Conservation (phyloP, 495 filamentous ascomycete genomes). For the Penicillium argentinense region DNA sequence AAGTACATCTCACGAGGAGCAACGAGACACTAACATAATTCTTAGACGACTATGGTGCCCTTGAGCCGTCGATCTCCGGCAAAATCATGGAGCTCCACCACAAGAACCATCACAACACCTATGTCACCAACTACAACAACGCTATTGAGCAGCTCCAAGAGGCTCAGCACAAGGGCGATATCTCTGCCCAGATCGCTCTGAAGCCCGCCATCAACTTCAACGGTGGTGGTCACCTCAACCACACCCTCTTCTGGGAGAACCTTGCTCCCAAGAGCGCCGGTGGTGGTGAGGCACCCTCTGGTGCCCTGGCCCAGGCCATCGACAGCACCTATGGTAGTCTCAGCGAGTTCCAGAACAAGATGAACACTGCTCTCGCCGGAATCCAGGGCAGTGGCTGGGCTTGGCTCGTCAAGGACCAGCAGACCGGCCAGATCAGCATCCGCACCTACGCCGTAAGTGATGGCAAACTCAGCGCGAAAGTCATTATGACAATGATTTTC, state of each 20-base stretch:
- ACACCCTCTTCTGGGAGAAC: slow-evolving; percentile 93
- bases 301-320: slow-evolving; percentile 67
- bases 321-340: slow-evolving; percentile 73
- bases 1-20: background rate
- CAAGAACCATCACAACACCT: slow-evolving; percentile 70
- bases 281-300: slow-evolving; percentile 75
- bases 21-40: background rate
- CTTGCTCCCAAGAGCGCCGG: slow-evolving; percentile 68
- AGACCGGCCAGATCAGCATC: slow-evolving; percentile 70
- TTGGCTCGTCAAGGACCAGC: slow-evolving; percentile 86
- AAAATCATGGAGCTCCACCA: slow-evolving; percentile 96
- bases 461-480: background rate
- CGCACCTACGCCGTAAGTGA: slow-evolving; percentile 67
- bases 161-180: slow-evolving; percentile 51
- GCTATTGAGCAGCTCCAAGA: slow-evolving; percentile 58
- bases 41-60: slow-evolving; percentile 81
- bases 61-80: slow-evolving; percentile 92
- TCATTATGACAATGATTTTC: background rate
- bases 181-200: slow-evolving; percentile 70
- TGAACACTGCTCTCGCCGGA: slow-evolving; percentile 75
- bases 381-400: slow-evolving; percentile 96
- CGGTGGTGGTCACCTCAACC: slow-evolving; percentile 92
- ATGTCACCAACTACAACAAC: slow-evolving; percentile 67
- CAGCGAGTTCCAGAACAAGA: slow-evolving; percentile 70
- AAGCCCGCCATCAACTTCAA: slow-evolving; percentile 95